These are phyloP conservation scores for Candida odintsovae DNA, from an alignment of 805 yeast species.

Conservation along the genomic window DNA sequence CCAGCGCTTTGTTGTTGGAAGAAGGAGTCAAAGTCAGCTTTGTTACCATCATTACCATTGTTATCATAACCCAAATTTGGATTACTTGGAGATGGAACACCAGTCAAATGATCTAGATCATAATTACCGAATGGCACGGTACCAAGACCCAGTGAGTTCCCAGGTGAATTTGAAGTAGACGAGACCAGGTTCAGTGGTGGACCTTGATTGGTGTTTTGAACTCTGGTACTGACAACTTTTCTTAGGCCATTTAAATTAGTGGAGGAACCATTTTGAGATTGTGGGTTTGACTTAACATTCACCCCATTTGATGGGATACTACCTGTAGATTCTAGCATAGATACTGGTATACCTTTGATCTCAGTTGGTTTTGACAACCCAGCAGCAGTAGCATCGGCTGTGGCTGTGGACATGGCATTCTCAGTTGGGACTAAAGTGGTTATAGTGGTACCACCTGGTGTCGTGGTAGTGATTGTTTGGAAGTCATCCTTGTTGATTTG, in stretches of 20 bases:
- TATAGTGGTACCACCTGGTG: slow-evolving; percentile 89
- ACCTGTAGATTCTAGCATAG: slow-evolving; percentile 78
- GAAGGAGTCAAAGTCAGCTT: slow-evolving; percentile 44
- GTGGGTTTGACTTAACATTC: background rate
- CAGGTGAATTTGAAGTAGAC: slow-evolving; percentile 4
- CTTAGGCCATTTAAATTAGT: slow-evolving; percentile 9
- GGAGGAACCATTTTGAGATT: background rate
- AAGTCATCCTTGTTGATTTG: slow-evolving; percentile 88
- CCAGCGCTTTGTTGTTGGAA: slow-evolving; percentile 80
- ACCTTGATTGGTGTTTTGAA: slow-evolving; percentile 1
- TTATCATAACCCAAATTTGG: slow-evolving; percentile 7
- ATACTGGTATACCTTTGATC: slow-evolving; percentile 62
- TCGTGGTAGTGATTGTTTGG: slow-evolving; percentile 75
- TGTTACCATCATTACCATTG: slow-evolving; percentile 20
- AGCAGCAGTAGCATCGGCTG: slow-evolving; percentile 50
- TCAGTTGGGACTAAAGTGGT: slow-evolving; percentile 87
- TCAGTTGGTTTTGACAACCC: slow-evolving; percentile 49
- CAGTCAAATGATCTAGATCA: slow-evolving; percentile 11
- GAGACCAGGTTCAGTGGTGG: background rate
- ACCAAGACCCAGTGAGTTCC: background rate
- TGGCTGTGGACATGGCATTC: slow-evolving; percentile 60
- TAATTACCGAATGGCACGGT: slow-evolving; percentile 4
- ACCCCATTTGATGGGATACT: slow-evolving; percentile 33
- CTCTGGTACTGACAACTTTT: slow-evolving; percentile 11
- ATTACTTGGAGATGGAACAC: slow-evolving; percentile 11